These are phyloP conservation scores for Arthrinium puccinioides DNA, from an alignment of 2,329 filamentous ascomycete species.

Conservation along the genomic window DNA sequence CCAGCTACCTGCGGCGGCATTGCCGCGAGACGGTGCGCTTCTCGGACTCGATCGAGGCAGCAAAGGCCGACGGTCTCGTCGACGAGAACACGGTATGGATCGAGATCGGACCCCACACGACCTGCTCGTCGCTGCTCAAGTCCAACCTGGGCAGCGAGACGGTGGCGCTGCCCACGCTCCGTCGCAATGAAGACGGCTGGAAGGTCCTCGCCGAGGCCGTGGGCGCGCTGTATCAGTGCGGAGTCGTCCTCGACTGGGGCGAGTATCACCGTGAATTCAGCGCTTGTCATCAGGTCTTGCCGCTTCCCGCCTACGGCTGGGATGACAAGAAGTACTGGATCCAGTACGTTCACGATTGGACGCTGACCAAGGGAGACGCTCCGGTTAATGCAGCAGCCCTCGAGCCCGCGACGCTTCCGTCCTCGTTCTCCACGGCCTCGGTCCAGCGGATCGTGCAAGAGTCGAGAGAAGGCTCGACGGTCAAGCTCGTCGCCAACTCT, in stretches of 20 bases:
- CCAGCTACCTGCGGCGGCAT: neutral
- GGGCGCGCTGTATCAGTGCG: conserved; percentile 37
- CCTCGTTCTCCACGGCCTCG: conserved; percentile 10
- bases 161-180: conserved; percentile 3
- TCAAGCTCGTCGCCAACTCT: conserved; percentile 44
- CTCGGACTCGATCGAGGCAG: neutral
- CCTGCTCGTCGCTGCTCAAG: conserved; percentile 11
- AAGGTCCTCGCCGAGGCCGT: conserved; percentile 38
- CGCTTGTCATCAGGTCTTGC: conserved; percentile 41
- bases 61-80: neutral
- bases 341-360: conserved; percentile 47
- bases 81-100: conserved; percentile 15
- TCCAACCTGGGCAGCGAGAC: conserved; percentile 6
- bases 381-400: too few species aligned
- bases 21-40: neutral
- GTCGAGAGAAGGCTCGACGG: conserved; percentile 28
- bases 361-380: conserved; percentile 53
- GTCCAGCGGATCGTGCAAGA: conserved; percentile 23
- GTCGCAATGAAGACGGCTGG: conserved; percentile 3
- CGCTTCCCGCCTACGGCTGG: conserved; percentile 54
- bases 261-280: conserved; percentile 52
- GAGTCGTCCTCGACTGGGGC: conserved; percentile 38
- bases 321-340: conserved; percentile 52
- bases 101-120: conserved; percentile 11
- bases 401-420: conserved; percentile 14